These are phyloP conservation scores for Fraxinus xanthoxyloides DNA, from an alignment of 305 asterid species.

Conservation along the genomic window DNA sequence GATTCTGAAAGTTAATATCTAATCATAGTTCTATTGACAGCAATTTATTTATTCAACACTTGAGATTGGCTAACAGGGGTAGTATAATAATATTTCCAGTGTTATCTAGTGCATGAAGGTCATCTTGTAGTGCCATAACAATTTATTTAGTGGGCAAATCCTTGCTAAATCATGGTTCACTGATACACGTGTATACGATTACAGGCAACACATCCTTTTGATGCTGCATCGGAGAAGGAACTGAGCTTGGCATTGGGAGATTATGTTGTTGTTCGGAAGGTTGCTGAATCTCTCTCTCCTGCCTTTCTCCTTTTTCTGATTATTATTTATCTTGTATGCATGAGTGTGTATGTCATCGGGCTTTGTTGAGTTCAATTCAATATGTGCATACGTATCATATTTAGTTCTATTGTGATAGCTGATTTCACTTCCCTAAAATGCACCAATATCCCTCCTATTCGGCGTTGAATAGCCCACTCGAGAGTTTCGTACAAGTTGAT, in stretches of 20 bases:
- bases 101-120: background rate
- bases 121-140: background rate
- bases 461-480: background rate
- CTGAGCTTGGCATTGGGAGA: slow-evolving; percentile 81
- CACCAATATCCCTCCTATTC: background rate
- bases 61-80: background rate
- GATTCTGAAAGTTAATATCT: background rate
- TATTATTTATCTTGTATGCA: background rate
- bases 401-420: background rate
- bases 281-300: slow-evolving; percentile 17
- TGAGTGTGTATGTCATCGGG: background rate
- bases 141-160: background rate
- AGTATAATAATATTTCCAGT: background rate
- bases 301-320: slow-evolving; percentile 2
- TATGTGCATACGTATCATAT: background rate
- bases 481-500: background rate
- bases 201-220: slow-evolving; percentile 76
- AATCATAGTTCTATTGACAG: background rate
- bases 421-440: background rate
- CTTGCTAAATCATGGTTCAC: slow-evolving; percentile 5
- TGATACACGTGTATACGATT: background rate
- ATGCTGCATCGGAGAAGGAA: slow-evolving; percentile 80
- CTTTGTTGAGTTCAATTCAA: background rate
- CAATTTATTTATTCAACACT: background rate
- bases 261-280: slow-evolving; percentile 88